Evolutionary conservation across 1,139 yeast genomes (phyloP).

Genomic region (Tardiomyces blankii): DNA sequence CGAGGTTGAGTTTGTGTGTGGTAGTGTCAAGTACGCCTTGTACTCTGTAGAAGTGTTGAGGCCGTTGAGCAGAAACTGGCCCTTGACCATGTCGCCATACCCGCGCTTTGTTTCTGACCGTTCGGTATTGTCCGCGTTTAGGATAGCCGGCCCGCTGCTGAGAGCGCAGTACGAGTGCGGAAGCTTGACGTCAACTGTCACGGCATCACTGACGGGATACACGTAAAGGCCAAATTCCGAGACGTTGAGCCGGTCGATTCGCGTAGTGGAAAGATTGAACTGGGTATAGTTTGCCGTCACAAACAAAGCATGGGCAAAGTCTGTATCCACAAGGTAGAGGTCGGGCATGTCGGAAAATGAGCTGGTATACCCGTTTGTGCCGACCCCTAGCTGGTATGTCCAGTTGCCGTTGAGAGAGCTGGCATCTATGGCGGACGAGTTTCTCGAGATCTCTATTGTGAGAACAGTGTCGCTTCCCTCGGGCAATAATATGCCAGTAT

Average conservation of each 20-base stretch:
- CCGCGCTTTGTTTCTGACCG: constrained; percentile 40
- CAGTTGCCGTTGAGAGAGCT: constrained; percentile 14
- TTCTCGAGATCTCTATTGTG: neutral
- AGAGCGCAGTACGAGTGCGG: constrained; percentile 70
- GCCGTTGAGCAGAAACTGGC: constrained; percentile 51
- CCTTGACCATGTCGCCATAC: constrained; percentile 30
- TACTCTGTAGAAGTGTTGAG: constrained; percentile 54
- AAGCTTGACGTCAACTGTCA: constrained; percentile 16
- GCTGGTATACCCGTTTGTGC: constrained; percentile 17
- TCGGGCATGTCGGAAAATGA: constrained; percentile 3
- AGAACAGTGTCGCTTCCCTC: neutral
- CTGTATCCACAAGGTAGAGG: constrained; percentile 59
- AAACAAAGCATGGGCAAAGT: constrained; percentile 57
- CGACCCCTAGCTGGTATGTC: constrained; percentile 56
- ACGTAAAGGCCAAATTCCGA: constrained; percentile 13
- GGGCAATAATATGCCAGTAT: neutral
- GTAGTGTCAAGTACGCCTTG: constrained; percentile 52
- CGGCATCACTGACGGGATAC: constrained; percentile 24
- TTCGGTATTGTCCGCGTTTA: constrained; percentile 26
- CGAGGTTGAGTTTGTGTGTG: constrained; percentile 24
- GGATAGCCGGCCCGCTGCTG: constrained; percentile 23
- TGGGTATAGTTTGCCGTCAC: constrained; percentile 41
- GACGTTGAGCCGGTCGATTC: neutral
- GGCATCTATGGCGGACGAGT: neutral
- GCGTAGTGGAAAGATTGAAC: neutral